Conservation (phyloP, 2,329 filamentous ascomycete species). For the Cladorrhinum sp. region DNA sequence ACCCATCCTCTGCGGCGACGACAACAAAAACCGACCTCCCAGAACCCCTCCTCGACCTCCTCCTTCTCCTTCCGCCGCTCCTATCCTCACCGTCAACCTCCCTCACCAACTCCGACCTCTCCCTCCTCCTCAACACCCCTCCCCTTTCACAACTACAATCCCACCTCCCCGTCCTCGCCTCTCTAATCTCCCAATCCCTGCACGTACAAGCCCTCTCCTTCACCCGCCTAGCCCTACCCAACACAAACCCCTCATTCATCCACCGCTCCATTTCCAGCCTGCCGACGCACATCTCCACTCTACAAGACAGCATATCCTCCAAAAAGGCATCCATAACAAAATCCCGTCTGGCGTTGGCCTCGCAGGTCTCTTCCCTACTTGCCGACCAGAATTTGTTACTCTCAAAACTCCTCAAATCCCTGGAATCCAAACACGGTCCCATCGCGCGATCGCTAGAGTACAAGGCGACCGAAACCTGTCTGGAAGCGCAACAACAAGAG, state of each 20-base stretch:
- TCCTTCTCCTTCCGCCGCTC: constrained; percentile 53
- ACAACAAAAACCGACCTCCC: constrained; percentile 21
- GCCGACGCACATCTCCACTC: constrained; percentile 37
- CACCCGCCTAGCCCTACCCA: constrained; percentile 47
- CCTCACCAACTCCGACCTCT: constrained; percentile 30
- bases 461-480: constrained; percentile 44
- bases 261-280: constrained; percentile 56
- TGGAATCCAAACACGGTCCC: constrained; percentile 55
- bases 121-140: constrained; percentile 48
- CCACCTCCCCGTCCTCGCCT: constrained; percentile 47
- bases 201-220: constrained; percentile 48
- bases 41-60: constrained; percentile 46
- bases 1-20: constrained; percentile 19
- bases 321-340: constrained; percentile 35
- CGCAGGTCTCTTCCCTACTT: constrained; percentile 40
- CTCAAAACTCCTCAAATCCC: constrained; percentile 43
- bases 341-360: constrained; percentile 40
- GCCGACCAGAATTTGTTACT: constrained; percentile 39
- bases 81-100: constrained; percentile 40
- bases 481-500: constrained; percentile 43
- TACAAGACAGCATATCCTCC: constrained; percentile 34
- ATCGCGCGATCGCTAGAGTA: constrained; percentile 51
- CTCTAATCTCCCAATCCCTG: constrained; percentile 49
- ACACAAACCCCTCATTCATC: constrained; percentile 54
- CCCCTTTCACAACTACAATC: constrained; percentile 47